Conservation (phyloP, 495 filamentous ascomycete species). For the Xylaria cubensis region DNA sequence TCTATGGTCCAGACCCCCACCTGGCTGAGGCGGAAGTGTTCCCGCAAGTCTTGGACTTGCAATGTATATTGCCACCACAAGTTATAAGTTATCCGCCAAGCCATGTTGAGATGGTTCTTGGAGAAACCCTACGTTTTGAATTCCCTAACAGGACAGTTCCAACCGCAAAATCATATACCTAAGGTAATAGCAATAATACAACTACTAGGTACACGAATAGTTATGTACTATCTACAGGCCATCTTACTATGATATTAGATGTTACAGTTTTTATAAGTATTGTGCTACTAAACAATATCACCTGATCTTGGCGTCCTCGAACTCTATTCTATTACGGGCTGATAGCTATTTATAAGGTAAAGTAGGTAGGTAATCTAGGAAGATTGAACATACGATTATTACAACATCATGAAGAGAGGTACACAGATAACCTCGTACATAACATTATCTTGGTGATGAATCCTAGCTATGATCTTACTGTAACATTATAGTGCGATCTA, state of each 20-base stretch:
- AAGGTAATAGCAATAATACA: background rate
- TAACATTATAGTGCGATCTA: background rate
- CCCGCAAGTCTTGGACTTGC: background rate
- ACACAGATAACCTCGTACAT: background rate
- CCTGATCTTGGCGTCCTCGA: background rate
- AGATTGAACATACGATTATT: background rate
- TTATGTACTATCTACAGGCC: background rate
- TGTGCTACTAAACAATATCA: background rate
- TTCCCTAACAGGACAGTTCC: background rate
- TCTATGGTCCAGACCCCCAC: background rate
- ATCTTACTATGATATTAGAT: background rate
- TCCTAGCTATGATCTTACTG: background rate
- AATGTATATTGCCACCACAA: background rate
- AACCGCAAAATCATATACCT: background rate
- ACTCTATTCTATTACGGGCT: background rate
- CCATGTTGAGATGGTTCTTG: background rate
- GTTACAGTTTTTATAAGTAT: background rate
- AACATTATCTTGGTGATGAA: background rate
- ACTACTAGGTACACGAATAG: background rate
- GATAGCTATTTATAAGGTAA: background rate
- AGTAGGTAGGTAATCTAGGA: background rate
- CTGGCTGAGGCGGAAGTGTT: background rate
- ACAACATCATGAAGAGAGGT: background rate
- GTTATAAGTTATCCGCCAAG: background rate
- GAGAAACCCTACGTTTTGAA: background rate